Conservation (phyloP, 73 alveolate genomes). For the Paraurostyla sp. region DNA sequence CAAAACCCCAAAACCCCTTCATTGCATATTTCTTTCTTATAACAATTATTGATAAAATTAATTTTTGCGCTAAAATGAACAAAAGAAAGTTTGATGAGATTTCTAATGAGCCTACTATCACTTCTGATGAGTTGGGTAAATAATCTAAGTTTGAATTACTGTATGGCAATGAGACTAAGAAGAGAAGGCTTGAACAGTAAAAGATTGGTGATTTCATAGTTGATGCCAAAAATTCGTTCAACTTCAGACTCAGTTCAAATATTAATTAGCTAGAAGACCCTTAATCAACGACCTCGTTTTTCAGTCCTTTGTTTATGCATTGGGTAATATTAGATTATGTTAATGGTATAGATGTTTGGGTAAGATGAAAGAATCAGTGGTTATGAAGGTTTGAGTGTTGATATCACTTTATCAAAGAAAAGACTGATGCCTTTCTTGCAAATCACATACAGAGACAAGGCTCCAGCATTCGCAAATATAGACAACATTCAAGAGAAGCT, state of each 20-base stretch:
- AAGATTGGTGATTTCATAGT: conserved; percentile 23
- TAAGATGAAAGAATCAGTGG: conserved; percentile 47
- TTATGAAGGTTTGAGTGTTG: conserved; percentile 44
- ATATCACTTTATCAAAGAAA: conserved; percentile 16
- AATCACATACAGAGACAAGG: neutral
- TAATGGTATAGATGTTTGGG: conserved; percentile 32
- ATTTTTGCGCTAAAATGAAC: conserved; percentile 28
- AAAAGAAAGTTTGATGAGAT: conserved; percentile 45
- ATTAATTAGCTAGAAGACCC: conserved; percentile 7
- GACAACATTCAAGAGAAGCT: conserved; percentile 19
- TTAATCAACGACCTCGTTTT: neutral
- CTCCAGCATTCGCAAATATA: conserved; percentile 58
- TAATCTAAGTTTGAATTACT: neutral
- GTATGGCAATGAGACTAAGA: conserved; percentile 11
- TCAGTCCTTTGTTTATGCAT: neutral
- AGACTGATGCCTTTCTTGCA: neutral
- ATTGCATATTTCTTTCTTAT: no score
- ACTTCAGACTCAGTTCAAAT: conserved; percentile 23
- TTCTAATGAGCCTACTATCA: neutral
- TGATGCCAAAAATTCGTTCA: conserved; percentile 3
- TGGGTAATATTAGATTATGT: neutral
- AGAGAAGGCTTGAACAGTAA: neutral
- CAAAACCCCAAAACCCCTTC: no score
- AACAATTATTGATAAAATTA: no score
- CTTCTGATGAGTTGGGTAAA: neutral